Evolutionary conservation across 208 protist genomes (phyloP).

Genomic region (Trypanosoma avium): DNA sequence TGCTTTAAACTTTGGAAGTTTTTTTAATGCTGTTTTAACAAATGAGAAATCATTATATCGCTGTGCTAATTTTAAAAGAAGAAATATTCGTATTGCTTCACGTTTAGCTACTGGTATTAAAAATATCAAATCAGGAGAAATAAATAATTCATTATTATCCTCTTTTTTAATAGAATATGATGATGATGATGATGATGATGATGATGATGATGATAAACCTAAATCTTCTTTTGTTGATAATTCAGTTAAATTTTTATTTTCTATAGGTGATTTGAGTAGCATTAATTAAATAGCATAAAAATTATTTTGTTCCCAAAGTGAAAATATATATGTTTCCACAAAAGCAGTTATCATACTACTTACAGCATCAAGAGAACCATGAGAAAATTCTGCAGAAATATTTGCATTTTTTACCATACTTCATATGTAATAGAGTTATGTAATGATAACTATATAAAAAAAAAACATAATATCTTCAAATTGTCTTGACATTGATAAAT

Average conservation of each 20-base stretch:
- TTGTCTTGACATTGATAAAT: background rate
- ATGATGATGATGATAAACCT: background rate
- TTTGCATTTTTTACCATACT: background rate
- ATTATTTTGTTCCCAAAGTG: constrained; percentile 17
- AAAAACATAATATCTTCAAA: constrained; percentile 12
- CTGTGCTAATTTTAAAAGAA: constrained; percentile 21
- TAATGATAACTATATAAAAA: constrained; percentile 13
- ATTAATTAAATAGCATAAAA: constrained; percentile 6
- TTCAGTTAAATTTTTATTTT: background rate
- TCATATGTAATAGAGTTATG: background rate
- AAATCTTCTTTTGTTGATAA: background rate
- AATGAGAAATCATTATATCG: background rate
- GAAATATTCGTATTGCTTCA: constrained; percentile 25
- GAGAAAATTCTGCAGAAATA: background rate
- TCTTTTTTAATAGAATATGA: background rate
- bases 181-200: background rate
- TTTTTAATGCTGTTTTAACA: background rate
- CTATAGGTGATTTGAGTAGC: constrained; percentile 8
- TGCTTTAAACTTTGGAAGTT: constrained; percentile 11
- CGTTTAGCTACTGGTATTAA: constrained; percentile 21
- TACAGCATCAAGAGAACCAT: background rate
- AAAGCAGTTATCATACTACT: constrained; percentile 6
- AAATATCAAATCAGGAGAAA: constrained; percentile 9
- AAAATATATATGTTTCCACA: constrained; percentile 18
- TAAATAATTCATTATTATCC: background rate